A percentile compares a stretch with the other conserved stretches of the same genome.
Conservation (phyloP, 2,329 filamentous ascomycete species). For the Volutella citrinella region DNA sequence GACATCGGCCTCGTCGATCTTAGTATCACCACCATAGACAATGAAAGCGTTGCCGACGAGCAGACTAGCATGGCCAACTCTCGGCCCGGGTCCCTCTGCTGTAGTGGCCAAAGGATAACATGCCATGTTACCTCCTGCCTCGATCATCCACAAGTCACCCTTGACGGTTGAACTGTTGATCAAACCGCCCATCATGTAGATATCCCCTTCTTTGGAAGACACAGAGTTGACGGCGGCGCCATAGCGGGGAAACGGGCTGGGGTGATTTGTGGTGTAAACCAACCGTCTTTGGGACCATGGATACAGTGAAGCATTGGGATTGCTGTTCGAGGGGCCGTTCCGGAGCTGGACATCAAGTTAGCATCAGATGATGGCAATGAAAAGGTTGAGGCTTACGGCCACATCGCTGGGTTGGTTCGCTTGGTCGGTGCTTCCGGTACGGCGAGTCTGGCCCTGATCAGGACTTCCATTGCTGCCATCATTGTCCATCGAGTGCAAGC, state of each 20-base stretch:
- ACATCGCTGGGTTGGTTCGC: conserved; percentile 39
- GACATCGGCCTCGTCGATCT: conserved; percentile 87
- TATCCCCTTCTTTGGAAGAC: conserved; percentile 92
- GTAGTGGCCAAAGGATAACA: conserved; percentile 92
- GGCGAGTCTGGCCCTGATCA: conserved; percentile 59
- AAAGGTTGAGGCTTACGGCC: conserved; percentile 45
- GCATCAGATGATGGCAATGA: too few species aligned
- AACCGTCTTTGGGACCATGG: conserved; percentile 92
- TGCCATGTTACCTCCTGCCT: conserved; percentile 80
- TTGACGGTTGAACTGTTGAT: conserved; percentile 95
- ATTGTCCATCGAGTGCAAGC: conserved; percentile 69
- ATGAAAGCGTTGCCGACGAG: conserved; percentile 98
- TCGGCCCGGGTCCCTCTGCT: conserved; percentile 88
- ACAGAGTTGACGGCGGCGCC: conserved; percentile 91
- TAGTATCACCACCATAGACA: conserved; percentile 97
- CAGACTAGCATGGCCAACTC: conserved; percentile 90
- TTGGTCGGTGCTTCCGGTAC: conserved; percentile 50
- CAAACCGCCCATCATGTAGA: conserved; percentile 96
- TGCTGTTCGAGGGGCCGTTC: conserved; percentile 47
- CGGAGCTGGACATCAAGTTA: conserved; percentile 43
- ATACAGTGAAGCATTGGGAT: conserved; percentile 78
- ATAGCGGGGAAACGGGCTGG: conserved; percentile 92
- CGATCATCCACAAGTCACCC: conserved; percentile 96
- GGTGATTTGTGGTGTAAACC: conserved; percentile 77
- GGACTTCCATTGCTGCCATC: conserved; percentile 58